Evolutionary conservation across 1,139 yeast genomes (phyloP).

Genomic region (Maudiozyma humilis): DNA sequence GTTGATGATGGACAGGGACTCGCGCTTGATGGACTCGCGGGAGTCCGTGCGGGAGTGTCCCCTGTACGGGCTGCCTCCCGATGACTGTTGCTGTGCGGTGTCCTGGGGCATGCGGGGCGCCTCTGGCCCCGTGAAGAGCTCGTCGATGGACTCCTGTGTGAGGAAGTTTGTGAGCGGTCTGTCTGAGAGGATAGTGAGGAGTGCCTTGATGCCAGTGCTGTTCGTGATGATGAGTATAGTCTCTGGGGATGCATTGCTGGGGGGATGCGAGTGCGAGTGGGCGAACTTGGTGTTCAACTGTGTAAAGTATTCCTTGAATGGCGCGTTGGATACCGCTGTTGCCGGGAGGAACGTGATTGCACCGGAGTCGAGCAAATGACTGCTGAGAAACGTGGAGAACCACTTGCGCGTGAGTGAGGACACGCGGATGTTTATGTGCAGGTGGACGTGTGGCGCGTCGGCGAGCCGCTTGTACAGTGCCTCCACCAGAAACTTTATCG

Average conservation of each 20-base stretch:
- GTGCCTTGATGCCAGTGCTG: constrained; percentile 30
- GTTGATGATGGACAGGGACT: constrained; percentile 26
- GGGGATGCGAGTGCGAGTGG: background rate
- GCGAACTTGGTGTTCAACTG: constrained; percentile 23
- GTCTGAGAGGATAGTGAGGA: constrained; percentile 30
- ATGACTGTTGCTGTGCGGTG: background rate
- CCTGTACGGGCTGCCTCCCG: too few relatives aligned
- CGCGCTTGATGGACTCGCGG: constrained; percentile 18
- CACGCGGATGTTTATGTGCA: constrained; percentile 22
- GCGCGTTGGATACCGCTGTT: constrained; percentile 17
- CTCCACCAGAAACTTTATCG: constrained; percentile 28
- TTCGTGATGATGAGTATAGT: constrained; percentile 29
- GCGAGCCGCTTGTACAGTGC: constrained; percentile 16
- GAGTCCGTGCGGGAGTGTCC: background rate
- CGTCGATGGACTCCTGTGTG: constrained; percentile 27
- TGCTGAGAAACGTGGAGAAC: constrained; percentile 27
- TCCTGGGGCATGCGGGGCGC: too few relatives aligned
- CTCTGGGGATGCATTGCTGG: constrained; percentile 12
- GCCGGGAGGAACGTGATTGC: constrained; percentile 14
- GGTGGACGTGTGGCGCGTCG: constrained; percentile 8
- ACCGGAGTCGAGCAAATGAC: constrained; percentile 14
- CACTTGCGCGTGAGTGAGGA: constrained; percentile 28
- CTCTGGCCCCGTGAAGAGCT: constrained; percentile 10
- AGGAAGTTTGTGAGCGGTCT: constrained; percentile 28
- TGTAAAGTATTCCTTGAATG: constrained; percentile 29